Percentiles rank a stretch among this genome's conserved stretches.
phyloP scores from a whole-genome alignment of 2,329 filamentous ascomycete species.

The Colletotrichum sp. region DNA sequence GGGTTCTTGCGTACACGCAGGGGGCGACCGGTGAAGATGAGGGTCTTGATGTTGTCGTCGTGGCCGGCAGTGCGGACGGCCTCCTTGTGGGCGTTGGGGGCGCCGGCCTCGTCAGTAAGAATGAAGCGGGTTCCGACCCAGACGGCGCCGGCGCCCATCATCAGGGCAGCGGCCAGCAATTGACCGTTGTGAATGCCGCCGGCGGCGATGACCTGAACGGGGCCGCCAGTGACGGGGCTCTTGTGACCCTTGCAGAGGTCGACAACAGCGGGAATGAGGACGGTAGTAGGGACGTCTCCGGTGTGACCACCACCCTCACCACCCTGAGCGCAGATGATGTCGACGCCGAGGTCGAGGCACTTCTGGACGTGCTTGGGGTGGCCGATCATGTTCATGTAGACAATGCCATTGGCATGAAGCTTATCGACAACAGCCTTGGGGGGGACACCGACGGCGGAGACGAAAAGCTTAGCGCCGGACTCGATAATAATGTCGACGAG shows the following conservation, averaged over 20 bases:
- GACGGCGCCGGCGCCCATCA: slow-evolving; percentile 90
- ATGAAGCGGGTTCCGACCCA: slow-evolving; percentile 99
- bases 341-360: slow-evolving; percentile 88
- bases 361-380: slow-evolving; percentile 99
- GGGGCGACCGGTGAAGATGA: slow-evolving; percentile 98
- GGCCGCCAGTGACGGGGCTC: slow-evolving; percentile 84
- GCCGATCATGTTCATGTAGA: slow-evolving; percentile 99
- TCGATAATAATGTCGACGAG: slow-evolving; percentile 93
- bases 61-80: slow-evolving; percentile 90
- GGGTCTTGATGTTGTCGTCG: slow-evolving; percentile 94
- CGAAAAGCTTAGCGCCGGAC: slow-evolving; percentile 89
- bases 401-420: slow-evolving; percentile 84
- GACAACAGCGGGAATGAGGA: slow-evolving; percentile 93
- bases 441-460: slow-evolving; percentile 94
- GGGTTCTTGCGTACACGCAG: slow-evolving; percentile 91
- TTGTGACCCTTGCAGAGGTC: slow-evolving; percentile 81
- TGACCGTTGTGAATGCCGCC: slow-evolving; percentile 95
- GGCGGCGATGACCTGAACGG: slow-evolving; percentile 91
- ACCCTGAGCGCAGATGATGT: slow-evolving; percentile 98
- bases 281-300: slow-evolving; percentile 87
- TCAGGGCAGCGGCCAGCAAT: slow-evolving; percentile 86
- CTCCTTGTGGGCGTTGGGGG: slow-evolving; percentile 92
- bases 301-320: slow-evolving; percentile 98
- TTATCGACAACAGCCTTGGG: slow-evolving; percentile 88
- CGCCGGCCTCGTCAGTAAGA: slow-evolving; percentile 91